Evolutionary conservation across 345 rosid genomes (phyloP), one percentile per base, ranked within the genome.

Genomic region (Turnera subulata): DNA sequence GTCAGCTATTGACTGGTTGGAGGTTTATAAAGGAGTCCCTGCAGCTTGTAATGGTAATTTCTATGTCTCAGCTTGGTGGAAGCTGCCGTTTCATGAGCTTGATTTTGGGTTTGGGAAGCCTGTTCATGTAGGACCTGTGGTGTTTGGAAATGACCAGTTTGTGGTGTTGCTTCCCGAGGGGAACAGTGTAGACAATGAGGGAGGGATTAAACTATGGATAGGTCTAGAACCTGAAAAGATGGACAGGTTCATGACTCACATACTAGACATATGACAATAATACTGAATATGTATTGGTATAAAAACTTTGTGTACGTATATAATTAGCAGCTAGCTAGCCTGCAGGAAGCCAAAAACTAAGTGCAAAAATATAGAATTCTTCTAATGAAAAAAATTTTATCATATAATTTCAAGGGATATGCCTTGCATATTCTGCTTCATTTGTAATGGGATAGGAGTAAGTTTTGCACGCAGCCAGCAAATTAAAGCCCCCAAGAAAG

Each of bases 61-160:
- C 61, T 69, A 63, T 38, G 74, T 58, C 29, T 71, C 70, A 19
- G 75, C 63, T 6, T 59, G 66, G 70, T 65, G 58, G 55, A 71
- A 50, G 38, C 42, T 71, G 17, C 25, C 64, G 5, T 56, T 61
- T 8, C 53, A 24, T 20, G 69, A 66, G 49, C 72, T 62, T 19
- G 62, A 66, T 58, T 72, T 58, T 25, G 65, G 65, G 55, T 66
- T 53, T 11, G 72, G 71, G n/a, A 66, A 72, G 58, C 58, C 58
- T 15, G 10, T 7, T 16, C 55, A 62, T 53, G 61, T 61, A 11
- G 76, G 64, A 2, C 61, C 61, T 10, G 56, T 62, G 33, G 42
- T 58, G 23, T 35, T 67, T 57, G 64, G 61, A 24, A 66, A 62
- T 22, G 72, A 62, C 23, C 68, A 58, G 17, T 72, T 72, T 55